Evolutionary conservation across 495 filamentous ascomycete genomes (phyloP).

Genomic region (Neurospora africana): DNA sequence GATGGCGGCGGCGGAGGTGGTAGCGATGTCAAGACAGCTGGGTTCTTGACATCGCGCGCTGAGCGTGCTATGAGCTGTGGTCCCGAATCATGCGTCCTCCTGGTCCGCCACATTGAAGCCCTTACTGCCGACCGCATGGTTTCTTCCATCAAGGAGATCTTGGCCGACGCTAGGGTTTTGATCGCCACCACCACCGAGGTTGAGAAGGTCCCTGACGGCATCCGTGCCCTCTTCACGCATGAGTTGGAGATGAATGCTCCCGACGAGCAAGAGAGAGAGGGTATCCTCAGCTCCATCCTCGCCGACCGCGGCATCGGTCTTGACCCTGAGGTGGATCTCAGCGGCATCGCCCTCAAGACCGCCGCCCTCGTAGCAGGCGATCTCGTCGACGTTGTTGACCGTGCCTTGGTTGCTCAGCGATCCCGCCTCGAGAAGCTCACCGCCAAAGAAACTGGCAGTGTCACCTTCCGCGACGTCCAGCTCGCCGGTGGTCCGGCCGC

Average conservation of each 20-base stretch:
- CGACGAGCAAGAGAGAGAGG: slow-evolving; percentile 86
- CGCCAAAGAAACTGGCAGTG: slow-evolving; percentile 23
- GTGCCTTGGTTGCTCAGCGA: slow-evolving; percentile 65
- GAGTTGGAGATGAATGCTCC: slow-evolving; percentile 91
- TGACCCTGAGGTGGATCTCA: slow-evolving; percentile 70
- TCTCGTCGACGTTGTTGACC: slow-evolving; percentile 85
- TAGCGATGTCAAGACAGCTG: slow-evolving; percentile 87
- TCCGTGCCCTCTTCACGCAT: slow-evolving; percentile 86
- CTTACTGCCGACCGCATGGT: slow-evolving; percentile 84
- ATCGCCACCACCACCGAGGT: slow-evolving; percentile 92
- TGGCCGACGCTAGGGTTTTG: slow-evolving; percentile 62
- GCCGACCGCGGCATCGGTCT: slow-evolving; percentile 61
- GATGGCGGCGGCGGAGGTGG: slow-evolving; percentile 70
- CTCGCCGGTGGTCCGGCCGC: slow-evolving; percentile 80
- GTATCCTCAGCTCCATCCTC: slow-evolving; percentile 67
- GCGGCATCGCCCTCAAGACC: slow-evolving; percentile 81
- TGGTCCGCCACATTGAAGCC: slow-evolving; percentile 82
- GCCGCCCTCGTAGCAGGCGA: slow-evolving; percentile 92
- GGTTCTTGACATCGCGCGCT: slow-evolving; percentile 72
- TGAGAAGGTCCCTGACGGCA: slow-evolving; percentile 82
- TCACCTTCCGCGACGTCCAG: slow-evolving; percentile 70
- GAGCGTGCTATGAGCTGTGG: slow-evolving; percentile 87
- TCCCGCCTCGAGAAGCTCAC: slow-evolving; percentile 64
- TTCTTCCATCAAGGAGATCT: slow-evolving; percentile 67
- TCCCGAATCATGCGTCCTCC: slow-evolving; percentile 65